Conservation (phyloP, 106 monocot genomes). For the Phalaenopsis aphrodite region DNA sequence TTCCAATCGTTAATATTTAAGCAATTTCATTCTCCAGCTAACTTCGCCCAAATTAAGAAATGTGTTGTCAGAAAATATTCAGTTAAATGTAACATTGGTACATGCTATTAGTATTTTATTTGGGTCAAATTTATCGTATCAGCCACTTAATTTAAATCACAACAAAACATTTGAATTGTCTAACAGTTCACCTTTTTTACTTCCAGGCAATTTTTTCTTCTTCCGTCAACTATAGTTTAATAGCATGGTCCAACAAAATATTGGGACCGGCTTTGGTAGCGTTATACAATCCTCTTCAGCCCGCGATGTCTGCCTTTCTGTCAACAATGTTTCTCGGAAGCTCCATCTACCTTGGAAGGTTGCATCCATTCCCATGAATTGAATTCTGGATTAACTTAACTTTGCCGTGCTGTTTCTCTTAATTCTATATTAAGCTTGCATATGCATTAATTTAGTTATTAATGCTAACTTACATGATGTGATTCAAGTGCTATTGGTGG, state of each 20-base stretch:
- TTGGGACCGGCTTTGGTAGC: slow-evolving; percentile 77
- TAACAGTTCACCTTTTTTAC: background rate
- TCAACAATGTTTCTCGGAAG: slow-evolving; percentile 77
- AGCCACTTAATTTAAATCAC: too few relatives aligned
- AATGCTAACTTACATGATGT: slow-evolving; percentile 4
- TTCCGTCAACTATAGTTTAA: slow-evolving; percentile 60
- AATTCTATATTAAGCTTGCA: background rate
- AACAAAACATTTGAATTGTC: too few relatives aligned
- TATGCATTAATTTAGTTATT: background rate
- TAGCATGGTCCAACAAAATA: slow-evolving; percentile 78
- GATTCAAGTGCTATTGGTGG: slow-evolving; percentile 53
- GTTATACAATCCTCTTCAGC: slow-evolving; percentile 82
- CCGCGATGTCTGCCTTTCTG: slow-evolving; percentile 57
- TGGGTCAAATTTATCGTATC: too few relatives aligned
- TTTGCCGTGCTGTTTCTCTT: too few relatives aligned
- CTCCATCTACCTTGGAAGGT: slow-evolving; percentile 87
- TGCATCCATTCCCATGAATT: background rate
- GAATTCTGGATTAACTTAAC: background rate
- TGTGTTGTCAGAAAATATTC: too few relatives aligned
- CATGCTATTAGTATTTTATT: too few relatives aligned
- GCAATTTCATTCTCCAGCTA: too few relatives aligned
- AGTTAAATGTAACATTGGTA: too few relatives aligned
- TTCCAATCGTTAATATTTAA: too few relatives aligned
- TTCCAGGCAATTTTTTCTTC: slow-evolving; percentile 56
- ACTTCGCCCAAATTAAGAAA: too few relatives aligned